These are phyloP conservation scores for Sabuloglossum arenarium DNA, from an alignment of 495 filamentous ascomycete genomes.

Conservation along the genomic window DNA sequence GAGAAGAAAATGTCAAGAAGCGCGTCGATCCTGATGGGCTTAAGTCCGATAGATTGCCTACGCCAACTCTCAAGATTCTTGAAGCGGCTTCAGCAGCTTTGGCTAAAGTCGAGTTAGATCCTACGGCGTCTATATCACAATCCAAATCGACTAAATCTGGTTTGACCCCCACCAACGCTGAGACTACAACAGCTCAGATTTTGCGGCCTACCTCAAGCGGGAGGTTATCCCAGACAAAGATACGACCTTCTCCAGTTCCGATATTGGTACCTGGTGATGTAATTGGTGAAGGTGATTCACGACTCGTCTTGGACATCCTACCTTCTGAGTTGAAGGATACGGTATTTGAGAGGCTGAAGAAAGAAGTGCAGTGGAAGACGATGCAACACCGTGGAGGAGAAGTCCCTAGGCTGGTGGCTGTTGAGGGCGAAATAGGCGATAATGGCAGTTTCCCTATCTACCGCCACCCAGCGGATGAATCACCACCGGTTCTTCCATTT, in stretches of 20 bases:
- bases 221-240: conserved; percentile 6
- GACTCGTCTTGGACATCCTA: conserved; percentile 49
- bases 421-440: conserved; percentile 47
- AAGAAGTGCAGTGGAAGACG: conserved; percentile 68
- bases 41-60: neutral
- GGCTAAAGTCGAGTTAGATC: neutral
- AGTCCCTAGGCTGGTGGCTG: conserved; percentile 83
- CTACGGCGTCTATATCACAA: neutral
- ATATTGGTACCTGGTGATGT: conserved; percentile 19
- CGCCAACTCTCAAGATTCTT: neutral
- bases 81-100: neutral
- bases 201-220: neutral
- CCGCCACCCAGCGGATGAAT: conserved; percentile 82
- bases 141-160: neutral
- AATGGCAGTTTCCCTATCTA: conserved; percentile 80
- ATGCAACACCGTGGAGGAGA: conserved; percentile 88
- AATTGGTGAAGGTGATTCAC: conserved; percentile 46
- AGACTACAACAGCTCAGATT: neutral
- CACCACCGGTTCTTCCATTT: conserved; percentile 56
- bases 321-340: conserved; percentile 15
- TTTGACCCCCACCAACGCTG: neutral
- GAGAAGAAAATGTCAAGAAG: neutral
- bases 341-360: conserved; percentile 16
- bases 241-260: conserved; percentile 12
- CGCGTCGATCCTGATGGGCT: neutral